Evolutionary conservation across 179 eudicot species (phyloP).

Genomic region (Monotropa hypopitys): DNA sequence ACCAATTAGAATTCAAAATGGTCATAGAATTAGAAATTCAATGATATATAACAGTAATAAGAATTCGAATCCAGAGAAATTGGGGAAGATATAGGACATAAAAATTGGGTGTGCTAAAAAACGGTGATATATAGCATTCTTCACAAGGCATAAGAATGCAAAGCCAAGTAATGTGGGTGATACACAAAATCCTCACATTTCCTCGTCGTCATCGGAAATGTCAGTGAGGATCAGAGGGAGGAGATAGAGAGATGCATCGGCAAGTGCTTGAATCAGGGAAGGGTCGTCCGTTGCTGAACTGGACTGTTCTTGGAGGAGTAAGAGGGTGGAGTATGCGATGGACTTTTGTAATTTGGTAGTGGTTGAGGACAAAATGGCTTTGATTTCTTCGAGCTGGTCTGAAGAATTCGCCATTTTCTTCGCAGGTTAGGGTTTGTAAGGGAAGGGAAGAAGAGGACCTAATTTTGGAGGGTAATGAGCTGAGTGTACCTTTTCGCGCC

Average conservation of each 20-base stretch:
- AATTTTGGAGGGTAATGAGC: slow-evolving; percentile 15
- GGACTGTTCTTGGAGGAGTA: slow-evolving; percentile 48
- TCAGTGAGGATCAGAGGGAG: slow-evolving; percentile 37
- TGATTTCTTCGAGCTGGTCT: slow-evolving; percentile 41
- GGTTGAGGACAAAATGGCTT: slow-evolving; percentile 30
- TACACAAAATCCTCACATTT: slow-evolving; percentile 30
- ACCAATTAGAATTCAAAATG: neutral
- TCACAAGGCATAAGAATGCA: neutral
- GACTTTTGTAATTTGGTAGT: slow-evolving; percentile 29
- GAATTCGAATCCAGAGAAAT: too few species aligned
- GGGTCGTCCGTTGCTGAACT: slow-evolving; percentile 21
- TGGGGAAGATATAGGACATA: too few species aligned
- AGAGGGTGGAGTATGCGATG: slow-evolving; percentile 46
- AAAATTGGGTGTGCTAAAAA: too few species aligned
- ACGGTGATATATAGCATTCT: neutral
- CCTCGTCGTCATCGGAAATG: slow-evolving; percentile 38
- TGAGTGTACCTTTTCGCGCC: slow-evolving; percentile 20
- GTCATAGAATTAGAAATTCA: too few species aligned
- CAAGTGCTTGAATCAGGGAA: slow-evolving; percentile 25
- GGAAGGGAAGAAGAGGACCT: slow-evolving; percentile 11
- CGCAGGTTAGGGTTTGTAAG: neutral
- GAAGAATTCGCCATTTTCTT: slow-evolving; percentile 30
- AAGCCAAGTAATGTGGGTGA: neutral
- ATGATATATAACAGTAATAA: too few species aligned
- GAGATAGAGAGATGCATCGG: slow-evolving; percentile 19